Evolutionary conservation across 805 yeast species (phyloP), one percentile per base, ranked within the genome.

Genomic region (Pichia eremophila): DNA sequence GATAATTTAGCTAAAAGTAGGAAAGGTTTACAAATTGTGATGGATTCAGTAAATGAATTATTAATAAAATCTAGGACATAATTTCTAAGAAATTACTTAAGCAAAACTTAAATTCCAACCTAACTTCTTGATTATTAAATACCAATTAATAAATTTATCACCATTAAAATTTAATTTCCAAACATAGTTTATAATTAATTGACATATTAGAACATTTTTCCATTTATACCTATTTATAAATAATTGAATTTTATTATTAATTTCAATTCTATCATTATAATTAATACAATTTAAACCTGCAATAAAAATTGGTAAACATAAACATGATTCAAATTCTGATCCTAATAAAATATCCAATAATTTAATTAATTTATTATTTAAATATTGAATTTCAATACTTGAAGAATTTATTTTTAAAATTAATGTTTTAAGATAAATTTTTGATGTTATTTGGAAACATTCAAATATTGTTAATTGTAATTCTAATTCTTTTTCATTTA

Each of bases 41-140:
- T 90, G 88, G 78, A 80, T 15, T 52, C 53, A 14, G 58, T 64
- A 36, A 55, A 64, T 40, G 55, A 51, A 25, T 46, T 57, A 32
- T 49, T 61, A 36, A 43, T 44, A 39, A 27, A 25, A 18, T 27
- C 19, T 25, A 35, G 5, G 7, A 25, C 22, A 31, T 34, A 19
- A 34, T 25, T 11, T 22, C 34, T 15, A 22, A 45, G 32, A 9
- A 40, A 27, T 39, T 31, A 29, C 8, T 32, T 5, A 78, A 14
- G 90, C 93, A 69, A 85, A 85, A 62, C 84, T 82, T 42, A 86
- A 67, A 58, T 85, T 86, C 91, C 93, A 85, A 3, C 85, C 86
- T 44, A 83, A 64, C 12, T 72, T 72, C 50, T 78, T 77, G 38
- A 85, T 78, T 41, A 83, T 72, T 34, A 71, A 75, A 57, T 78